Conservation (phyloP, 805 yeast species). For the Geotrichum ghanense region DNA sequence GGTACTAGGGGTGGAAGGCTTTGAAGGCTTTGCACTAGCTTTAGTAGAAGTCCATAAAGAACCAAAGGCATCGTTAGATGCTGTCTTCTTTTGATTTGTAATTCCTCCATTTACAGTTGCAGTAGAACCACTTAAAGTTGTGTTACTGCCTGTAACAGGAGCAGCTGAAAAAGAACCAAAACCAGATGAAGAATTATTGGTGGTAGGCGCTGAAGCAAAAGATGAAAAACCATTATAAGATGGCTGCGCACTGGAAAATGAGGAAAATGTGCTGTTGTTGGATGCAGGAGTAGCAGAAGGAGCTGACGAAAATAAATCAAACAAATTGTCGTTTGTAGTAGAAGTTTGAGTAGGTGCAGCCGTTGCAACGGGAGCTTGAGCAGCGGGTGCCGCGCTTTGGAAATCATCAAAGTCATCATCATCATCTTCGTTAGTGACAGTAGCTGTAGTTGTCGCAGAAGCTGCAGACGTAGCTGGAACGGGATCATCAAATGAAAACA, state of each 20-base stretch:
- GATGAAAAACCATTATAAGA: slow-evolving; percentile 9
- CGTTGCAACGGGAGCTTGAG: slow-evolving; percentile 13
- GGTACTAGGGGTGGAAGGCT: neutral
- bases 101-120: slow-evolving; percentile 6
- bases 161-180: slow-evolving; percentile 11
- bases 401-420: slow-evolving; percentile 57
- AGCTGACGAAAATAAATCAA: slow-evolving; percentile 14
- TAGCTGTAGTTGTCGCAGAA: slow-evolving; percentile 14
- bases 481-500: slow-evolving; percentile 17
- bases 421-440: slow-evolving; percentile 27
- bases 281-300: slow-evolving; percentile 6
- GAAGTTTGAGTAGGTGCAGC: slow-evolving; percentile 19
- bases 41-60: slow-evolving; percentile 27
- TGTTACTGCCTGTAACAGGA: slow-evolving; percentile 2
- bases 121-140: slow-evolving; percentile 12
- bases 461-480: slow-evolving; percentile 16
- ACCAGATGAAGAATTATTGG: slow-evolving; percentile 3
- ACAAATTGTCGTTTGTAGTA: slow-evolving; percentile 9
- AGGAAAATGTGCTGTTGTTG: slow-evolving; percentile 7
- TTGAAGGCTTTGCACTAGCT: neutral
- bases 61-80: slow-evolving; percentile 28
- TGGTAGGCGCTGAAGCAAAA: slow-evolving; percentile 7
- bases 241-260: slow-evolving; percentile 9
- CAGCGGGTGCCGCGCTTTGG: slow-evolving; percentile 44
- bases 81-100: slow-evolving; percentile 8